Evolutionary conservation across 2,329 filamentous ascomycete species (phyloP).

Genomic region (Trichoderma lentiforme): DNA sequence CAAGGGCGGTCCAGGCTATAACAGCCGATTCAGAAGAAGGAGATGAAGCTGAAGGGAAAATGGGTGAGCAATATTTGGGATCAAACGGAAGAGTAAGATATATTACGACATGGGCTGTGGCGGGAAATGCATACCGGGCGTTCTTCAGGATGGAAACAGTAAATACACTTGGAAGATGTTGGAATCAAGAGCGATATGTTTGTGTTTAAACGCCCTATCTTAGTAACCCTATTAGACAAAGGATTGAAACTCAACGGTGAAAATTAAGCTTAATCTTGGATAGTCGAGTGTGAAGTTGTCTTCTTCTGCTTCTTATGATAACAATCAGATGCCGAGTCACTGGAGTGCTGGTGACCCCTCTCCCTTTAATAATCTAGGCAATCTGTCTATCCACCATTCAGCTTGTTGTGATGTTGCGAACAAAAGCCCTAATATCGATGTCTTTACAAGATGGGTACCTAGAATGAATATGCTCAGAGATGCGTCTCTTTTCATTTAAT

Average conservation of each 20-base stretch:
- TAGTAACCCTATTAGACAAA: not conserved
- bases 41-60: constrained; percentile 21
- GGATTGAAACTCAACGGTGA: fast-evolving
- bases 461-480: not conserved
- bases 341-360: too few species aligned
- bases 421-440: not conserved
- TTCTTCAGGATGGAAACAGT: constrained; percentile 1
- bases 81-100: not conserved
- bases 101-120: not conserved
- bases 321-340: too few species aligned
- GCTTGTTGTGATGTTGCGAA: not conserved
- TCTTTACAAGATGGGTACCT: not conserved
- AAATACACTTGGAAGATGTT: not conserved
- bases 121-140: constrained; percentile 11
- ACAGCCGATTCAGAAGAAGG: constrained; percentile 57
- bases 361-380: not conserved
- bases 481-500: not conserved
- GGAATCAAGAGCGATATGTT: not conserved
- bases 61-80: not conserved
- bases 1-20: constrained; percentile 58
- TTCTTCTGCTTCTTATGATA: too few species aligned
- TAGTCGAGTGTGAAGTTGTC: too few species aligned
- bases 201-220: not conserved
- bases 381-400: not conserved
- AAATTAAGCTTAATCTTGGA: not conserved